These are phyloP conservation scores for Populus hybrid DNA, from an alignment of 441 rosid species.

Conservation along the genomic window DNA sequence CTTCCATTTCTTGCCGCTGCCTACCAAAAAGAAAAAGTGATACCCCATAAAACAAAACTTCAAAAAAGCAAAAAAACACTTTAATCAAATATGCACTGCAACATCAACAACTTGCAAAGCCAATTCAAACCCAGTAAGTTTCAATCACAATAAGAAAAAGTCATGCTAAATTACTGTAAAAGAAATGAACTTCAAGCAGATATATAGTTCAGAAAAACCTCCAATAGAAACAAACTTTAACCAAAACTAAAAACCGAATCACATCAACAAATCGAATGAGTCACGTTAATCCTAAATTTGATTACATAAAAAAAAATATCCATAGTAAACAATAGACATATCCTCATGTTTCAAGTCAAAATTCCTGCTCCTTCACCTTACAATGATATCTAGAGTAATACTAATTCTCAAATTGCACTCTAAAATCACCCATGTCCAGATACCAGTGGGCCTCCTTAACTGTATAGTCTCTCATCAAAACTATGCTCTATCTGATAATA, in stretches of 20 bases:
- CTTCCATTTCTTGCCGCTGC: constrained; percentile 38
- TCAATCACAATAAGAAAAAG: not conserved
- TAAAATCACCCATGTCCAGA: no score
- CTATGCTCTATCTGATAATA: no score
- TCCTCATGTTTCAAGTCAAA: constrained; percentile 27
- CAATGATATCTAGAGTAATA: no score
- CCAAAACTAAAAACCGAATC: not conserved
- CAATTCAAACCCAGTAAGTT: not conserved
- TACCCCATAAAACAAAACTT: not conserved
- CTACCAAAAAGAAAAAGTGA: constrained; percentile 14
- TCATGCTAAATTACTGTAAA: not conserved
- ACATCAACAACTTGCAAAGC: not conserved
- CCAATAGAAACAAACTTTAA: not conserved
- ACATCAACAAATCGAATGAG: not conserved
- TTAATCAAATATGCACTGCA: not conserved
- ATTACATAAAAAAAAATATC: not conserved
- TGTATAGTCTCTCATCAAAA: no score
- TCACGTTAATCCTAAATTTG: not conserved
- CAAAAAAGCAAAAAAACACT: not conserved
- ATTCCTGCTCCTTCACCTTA: not conserved
- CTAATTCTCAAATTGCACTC: no score
- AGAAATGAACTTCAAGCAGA: not conserved
- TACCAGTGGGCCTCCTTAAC: no score
- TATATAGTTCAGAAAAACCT: not conserved
- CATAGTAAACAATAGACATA: not conserved